phyloP scores from a whole-genome alignment of 2,329 filamentous ascomycete genomes.

The Lasiodiplodia theobromae region DNA sequence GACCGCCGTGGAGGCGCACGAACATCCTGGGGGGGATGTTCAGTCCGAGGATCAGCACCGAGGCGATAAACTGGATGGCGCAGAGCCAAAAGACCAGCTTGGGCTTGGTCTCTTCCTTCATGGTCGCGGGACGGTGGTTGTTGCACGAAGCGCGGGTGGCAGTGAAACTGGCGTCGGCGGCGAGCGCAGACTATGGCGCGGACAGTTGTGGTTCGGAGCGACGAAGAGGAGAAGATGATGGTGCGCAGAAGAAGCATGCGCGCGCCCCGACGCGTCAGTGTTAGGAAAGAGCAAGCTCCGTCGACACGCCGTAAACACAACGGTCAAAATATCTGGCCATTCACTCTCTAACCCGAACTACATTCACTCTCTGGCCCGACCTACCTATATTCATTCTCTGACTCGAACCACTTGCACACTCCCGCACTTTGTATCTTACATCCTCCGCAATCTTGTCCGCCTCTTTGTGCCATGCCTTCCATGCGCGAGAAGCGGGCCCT shows the following conservation, averaged over 20 bases:
- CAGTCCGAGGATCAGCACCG: not conserved
- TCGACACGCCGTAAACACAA: not conserved
- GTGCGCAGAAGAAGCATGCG: not conserved
- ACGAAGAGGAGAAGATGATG: not conserved
- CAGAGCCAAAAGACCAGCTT: constrained; percentile 1
- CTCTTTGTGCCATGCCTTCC: not conserved
- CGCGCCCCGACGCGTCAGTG: not conserved
- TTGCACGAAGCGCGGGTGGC: not conserved
- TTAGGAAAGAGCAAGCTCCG: not conserved
- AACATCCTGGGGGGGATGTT: not conserved
- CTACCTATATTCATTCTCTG: not conserved
- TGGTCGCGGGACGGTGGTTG: not conserved
- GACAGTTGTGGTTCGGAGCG: not conserved
- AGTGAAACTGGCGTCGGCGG: not conserved
- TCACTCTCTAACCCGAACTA: not conserved
- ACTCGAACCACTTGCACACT: too few species aligned
- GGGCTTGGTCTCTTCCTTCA: constrained; percentile 2
- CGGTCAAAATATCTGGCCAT: not conserved
- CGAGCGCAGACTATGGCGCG: not conserved
- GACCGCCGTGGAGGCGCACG: not conserved
- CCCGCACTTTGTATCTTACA: too few species aligned
- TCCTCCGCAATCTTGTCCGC: not conserved
- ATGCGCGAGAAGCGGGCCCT: not conserved
- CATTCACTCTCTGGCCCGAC: too few species aligned
- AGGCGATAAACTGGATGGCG: not conserved